Conservation (phyloP, 208 protist species). For the Novymonas esmeraldas region DNA sequence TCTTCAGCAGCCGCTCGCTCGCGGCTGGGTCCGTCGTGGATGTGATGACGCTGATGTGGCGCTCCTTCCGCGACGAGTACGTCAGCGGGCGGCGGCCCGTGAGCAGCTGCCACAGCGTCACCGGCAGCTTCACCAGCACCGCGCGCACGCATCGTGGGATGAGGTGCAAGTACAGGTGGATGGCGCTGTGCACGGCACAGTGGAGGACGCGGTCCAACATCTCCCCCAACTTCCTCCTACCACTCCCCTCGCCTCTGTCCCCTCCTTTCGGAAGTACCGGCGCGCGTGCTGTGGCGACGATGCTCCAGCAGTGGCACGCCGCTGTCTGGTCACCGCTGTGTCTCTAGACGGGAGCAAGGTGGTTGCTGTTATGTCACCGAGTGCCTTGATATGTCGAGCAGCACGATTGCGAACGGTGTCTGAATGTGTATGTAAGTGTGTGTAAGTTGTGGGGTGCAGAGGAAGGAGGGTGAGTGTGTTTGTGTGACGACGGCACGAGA, state of each 20-base stretch:
- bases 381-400: no score
- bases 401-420: no score
- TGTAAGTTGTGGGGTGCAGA: no score
- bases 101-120: conserved; percentile 37
- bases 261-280: background rate
- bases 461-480: no score
- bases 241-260: background rate
- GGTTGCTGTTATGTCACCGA: no score
- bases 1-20: conserved; percentile 13
- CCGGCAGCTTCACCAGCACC: conserved; percentile 34
- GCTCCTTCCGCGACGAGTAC: conserved; percentile 27
- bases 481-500: no score
- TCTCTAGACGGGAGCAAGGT: no score
- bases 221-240: background rate
- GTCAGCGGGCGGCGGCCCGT: conserved; percentile 23
- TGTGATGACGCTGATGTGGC: conserved; percentile 33
- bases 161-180: conserved; percentile 38
- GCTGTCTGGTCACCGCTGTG: no score
- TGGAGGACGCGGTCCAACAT: conserved; percentile 35
- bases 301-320: no score
- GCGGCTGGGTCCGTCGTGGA: conserved; percentile 11
- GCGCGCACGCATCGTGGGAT: conserved; percentile 34
- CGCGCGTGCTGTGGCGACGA: no score
- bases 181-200: conserved; percentile 24
- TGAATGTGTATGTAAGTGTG: no score